Evolutionary conservation across 148 eudicot genomes (phyloP).

Genomic region (Chenopodium album): DNA sequence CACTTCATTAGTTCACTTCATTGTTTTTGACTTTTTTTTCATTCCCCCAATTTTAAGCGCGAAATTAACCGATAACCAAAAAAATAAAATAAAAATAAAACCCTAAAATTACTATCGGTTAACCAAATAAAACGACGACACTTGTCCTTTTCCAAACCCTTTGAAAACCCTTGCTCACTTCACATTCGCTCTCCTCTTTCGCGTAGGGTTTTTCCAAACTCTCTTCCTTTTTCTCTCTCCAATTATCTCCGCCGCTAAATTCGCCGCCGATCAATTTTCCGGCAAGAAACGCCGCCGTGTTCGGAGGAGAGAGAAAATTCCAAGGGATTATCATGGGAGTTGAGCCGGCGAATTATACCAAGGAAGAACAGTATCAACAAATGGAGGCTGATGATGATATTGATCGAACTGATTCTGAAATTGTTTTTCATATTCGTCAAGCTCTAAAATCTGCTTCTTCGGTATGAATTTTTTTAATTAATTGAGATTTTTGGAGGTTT

Average conservation of each 20-base stretch:
- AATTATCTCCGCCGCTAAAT: not conserved
- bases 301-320: not conserved
- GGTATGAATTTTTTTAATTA: conserved; percentile 31
- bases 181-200: not conserved
- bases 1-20: too few species aligned
- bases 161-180: not conserved
- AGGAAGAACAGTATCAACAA: conserved; percentile 23
- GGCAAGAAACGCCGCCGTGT: not conserved
- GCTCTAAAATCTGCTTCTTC: conserved; percentile 46
- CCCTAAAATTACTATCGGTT: not conserved
- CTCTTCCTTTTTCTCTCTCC: conserved; percentile 9
- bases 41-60: not conserved
- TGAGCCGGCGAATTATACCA: conserved; percentile 27
- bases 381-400: conserved; percentile 36
- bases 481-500: not conserved
- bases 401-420: conserved; percentile 41
- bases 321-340: conserved; percentile 38
- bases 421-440: conserved; percentile 40
- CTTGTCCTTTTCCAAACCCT: not conserved
- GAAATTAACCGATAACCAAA: not conserved
- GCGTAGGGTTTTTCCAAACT: not conserved
- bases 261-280: not conserved
- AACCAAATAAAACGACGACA: not conserved
- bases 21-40: too few species aligned
- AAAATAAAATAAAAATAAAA: too few species aligned